These are phyloP conservation scores for Termitomyces sp. DNA, from an alignment of 768 basidiomycete genomes.

Conservation along the genomic window DNA sequence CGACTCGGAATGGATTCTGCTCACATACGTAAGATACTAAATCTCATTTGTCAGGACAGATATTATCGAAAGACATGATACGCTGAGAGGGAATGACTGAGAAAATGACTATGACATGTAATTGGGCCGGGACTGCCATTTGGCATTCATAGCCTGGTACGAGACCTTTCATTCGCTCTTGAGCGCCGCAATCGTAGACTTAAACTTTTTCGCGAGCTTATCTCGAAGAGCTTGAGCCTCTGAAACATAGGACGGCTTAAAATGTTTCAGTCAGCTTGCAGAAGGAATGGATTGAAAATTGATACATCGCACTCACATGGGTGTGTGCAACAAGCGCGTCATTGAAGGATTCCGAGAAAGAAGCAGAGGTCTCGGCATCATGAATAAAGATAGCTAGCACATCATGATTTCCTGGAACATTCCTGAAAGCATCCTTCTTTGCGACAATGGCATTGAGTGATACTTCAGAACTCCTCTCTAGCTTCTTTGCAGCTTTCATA, in stretches of 20 bases:
- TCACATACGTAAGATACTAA: neutral
- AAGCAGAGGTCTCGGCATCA: neutral
- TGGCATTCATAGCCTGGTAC: neutral
- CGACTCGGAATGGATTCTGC: too few species aligned
- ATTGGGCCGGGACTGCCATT: neutral
- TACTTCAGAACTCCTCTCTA: neutral
- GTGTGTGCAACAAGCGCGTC: neutral
- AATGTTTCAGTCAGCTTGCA: neutral
- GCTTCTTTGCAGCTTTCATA: neutral
- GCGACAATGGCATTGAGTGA: neutral
- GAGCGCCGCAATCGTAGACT: neutral
- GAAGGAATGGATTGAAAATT: neutral
- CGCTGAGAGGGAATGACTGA: neutral
- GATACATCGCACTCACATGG: neutral
- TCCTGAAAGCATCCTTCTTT: neutral
- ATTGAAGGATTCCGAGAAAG: neutral
- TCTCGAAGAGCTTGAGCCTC: neutral
- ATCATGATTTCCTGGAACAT: neutral
- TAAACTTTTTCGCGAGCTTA: neutral
- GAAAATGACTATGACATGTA: neutral
- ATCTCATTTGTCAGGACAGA: neutral
- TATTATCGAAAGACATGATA: neutral
- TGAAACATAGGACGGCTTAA: neutral
- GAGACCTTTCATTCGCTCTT: neutral
- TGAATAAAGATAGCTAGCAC: neutral